Conservation (phyloP, 1,284 basidiomycete species). For the Xerocomus minutiporus region DNA sequence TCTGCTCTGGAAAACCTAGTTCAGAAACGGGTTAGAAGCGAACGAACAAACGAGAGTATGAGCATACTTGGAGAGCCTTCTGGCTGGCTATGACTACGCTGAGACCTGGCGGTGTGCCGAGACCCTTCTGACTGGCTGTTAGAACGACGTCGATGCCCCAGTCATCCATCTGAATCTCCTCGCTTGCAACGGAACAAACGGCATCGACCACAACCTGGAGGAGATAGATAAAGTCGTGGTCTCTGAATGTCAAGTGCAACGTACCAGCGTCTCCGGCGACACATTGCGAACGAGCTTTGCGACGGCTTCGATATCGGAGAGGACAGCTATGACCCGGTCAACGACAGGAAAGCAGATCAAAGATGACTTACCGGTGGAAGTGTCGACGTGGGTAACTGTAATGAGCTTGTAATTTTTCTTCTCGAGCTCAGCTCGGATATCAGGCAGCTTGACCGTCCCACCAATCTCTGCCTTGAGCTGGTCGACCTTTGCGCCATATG, state of each 20-base stretch:
- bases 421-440: conserved; percentile 72
- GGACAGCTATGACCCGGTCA: conserved; percentile 52
- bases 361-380: conserved; percentile 64
- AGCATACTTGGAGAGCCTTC: conserved; percentile 65
- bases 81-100: conserved; percentile 82
- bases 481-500: conserved; percentile 90
- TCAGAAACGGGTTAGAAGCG: neutral
- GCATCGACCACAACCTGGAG: conserved; percentile 79
- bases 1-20: conserved; percentile 64
- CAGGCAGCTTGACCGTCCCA: conserved; percentile 58
- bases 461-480: conserved; percentile 84
- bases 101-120: conserved; percentile 92
- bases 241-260: conserved; percentile 13
- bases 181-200: conserved; percentile 94
- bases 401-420: conserved; percentile 86
- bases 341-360: neutral
- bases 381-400: conserved; percentile 94
- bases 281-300: conserved; percentile 71
- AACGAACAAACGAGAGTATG: neutral
- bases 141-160: conserved; percentile 93
- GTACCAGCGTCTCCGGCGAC: conserved; percentile 82
- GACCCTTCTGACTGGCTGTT: conserved; percentile 91
- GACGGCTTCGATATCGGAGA: conserved; percentile 81
- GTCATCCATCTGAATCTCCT: conserved; percentile 91
- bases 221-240: conserved; percentile 3